A percentile compares a stretch with the other conserved stretches of the same genome.
phyloP scores from a whole-genome alignment of 2,329 filamentous ascomycete genomes.

The Ophiostoma sp. region DNA sequence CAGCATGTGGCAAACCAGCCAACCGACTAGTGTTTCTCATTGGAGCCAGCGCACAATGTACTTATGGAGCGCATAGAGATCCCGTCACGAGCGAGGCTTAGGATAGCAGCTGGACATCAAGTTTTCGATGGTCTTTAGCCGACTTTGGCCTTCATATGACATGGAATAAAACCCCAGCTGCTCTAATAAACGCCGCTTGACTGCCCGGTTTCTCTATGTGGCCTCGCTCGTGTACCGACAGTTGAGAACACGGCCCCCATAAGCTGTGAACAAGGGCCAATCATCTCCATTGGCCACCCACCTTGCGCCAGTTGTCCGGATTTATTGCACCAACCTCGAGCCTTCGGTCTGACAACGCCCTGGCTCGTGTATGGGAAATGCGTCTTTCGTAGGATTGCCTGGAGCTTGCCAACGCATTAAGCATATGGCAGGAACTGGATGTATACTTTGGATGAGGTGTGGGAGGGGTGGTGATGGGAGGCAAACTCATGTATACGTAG shows the following conservation, averaged over 20 bases:
- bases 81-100: background rate
- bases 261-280: background rate
- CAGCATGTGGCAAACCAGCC: too few relatives aligned
- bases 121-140: background rate
- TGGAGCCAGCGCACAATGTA: background rate
- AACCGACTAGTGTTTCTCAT: too few relatives aligned
- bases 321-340: background rate
- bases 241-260: background rate
- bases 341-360: constrained; percentile 5
- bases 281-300: constrained; percentile 1
- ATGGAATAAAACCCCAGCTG: background rate
- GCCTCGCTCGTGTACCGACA: background rate
- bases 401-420: constrained; percentile 19
- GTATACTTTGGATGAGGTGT: background rate
- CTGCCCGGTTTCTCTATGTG: background rate
- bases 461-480: background rate
- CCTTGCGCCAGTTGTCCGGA: background rate
- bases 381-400: constrained; percentile 22
- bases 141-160: background rate
- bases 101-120: background rate
- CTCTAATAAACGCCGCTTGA: too few relatives aligned
- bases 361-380: background rate
- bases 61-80: background rate
- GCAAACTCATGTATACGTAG: background rate
- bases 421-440: background rate